Evolutionary conservation across 2,329 filamentous ascomycete species (phyloP).

Genomic region (Metarhizium album): DNA sequence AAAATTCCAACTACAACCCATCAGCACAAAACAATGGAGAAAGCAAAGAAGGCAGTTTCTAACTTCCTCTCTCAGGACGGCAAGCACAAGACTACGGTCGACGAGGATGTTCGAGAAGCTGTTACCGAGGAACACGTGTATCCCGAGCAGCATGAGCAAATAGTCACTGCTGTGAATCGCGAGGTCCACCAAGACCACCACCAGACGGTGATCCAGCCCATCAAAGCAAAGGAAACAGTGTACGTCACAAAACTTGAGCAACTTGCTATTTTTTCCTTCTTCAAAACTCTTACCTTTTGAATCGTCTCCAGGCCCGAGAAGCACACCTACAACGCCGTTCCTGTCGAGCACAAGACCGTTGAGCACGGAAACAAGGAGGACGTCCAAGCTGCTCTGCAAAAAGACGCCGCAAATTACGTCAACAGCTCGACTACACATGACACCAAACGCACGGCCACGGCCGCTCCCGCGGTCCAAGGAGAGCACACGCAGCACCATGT

Average conservation of each 20-base stretch:
- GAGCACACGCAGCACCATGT: conserved; percentile 34
- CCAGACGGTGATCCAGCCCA: conserved; percentile 58
- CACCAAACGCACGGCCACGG: conserved; percentile 16
- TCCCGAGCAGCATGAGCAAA: conserved; percentile 50
- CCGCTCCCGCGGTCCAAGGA: conserved; percentile 16
- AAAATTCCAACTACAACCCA: background rate
- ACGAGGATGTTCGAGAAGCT: conserved; percentile 51
- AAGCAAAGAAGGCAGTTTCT: conserved; percentile 50
- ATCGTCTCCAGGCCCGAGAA: conserved; percentile 40
- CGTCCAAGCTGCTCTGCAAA: conserved; percentile 34
- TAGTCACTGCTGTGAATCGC: conserved; percentile 51
- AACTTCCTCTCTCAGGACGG: conserved; percentile 51
- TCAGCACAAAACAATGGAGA: conserved; percentile 40
- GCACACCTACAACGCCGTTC: conserved; percentile 47
- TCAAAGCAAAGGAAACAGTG: conserved; percentile 28
- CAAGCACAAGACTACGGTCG: conserved; percentile 59
- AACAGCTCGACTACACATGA: conserved; percentile 18
- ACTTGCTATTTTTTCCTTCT: background rate
- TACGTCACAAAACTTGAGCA: conserved; percentile 24
- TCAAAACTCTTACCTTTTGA: background rate
- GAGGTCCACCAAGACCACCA: conserved; percentile 65
- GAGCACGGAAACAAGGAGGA: conserved; percentile 47
- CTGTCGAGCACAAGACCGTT: conserved; percentile 49
- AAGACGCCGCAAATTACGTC: conserved; percentile 32
- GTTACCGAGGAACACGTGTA: conserved; percentile 50